phyloP scores from a whole-genome alignment of 805 yeast genomes.

The Torulaspora quercuum region DNA sequence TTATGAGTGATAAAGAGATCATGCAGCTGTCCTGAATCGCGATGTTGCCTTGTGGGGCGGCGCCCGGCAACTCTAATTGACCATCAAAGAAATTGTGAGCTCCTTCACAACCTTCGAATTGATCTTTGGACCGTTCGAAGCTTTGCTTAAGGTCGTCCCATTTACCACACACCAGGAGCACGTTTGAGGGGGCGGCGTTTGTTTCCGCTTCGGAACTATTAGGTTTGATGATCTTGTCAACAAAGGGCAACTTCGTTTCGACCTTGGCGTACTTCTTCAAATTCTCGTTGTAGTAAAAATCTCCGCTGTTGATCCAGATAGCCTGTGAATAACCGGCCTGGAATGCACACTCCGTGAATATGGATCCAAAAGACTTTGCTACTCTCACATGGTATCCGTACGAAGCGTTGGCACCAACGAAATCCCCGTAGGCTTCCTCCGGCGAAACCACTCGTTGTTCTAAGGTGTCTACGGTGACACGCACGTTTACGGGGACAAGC shows the following conservation, averaged over 20 bases:
- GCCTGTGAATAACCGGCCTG: constrained; percentile 69
- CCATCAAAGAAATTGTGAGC: constrained; percentile 71
- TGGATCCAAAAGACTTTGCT: constrained; percentile 53
- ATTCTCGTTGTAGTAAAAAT: constrained; percentile 45
- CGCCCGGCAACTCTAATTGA: constrained; percentile 48
- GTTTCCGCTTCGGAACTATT: constrained; percentile 24
- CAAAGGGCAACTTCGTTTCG: constrained; percentile 25
- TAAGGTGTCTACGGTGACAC: constrained; percentile 74
- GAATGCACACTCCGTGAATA: constrained; percentile 67
- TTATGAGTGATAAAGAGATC: constrained; percentile 48
- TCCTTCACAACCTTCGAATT: constrained; percentile 50
- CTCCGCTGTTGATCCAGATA: constrained; percentile 64
- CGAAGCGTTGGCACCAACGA: constrained; percentile 54
- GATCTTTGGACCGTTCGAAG: constrained; percentile 50
- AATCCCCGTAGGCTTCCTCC: constrained; percentile 59
- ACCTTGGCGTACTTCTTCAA: constrained; percentile 24
- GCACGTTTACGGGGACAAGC: constrained; percentile 69
- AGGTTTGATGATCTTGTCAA: constrained; percentile 28
- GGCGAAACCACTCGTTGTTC: constrained; percentile 66
- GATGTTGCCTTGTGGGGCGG: constrained; percentile 40
- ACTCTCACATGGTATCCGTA: constrained; percentile 75
- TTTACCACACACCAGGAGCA: constrained; percentile 61
- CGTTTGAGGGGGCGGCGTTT: constrained; percentile 20
- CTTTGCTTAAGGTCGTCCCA: constrained; percentile 53
- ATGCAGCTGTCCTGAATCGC: constrained; percentile 69